Evolutionary conservation across 345 rosid species (phyloP), one percentile per base, ranked within the genome.

Genomic region (Gossypium ekmanianum): DNA sequence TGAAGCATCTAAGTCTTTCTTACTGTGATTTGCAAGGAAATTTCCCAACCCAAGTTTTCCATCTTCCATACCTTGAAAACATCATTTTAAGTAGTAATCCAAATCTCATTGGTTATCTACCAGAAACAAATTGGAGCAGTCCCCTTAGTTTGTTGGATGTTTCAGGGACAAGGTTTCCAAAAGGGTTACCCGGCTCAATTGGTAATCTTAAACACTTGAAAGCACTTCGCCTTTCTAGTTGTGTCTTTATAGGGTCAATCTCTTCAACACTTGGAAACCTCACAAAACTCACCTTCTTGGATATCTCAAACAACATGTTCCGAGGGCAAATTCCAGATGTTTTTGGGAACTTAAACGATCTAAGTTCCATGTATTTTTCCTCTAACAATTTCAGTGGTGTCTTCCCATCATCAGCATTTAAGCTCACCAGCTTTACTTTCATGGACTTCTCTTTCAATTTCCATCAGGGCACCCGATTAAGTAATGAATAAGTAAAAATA

Each of bases 331-430:
- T 57, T n/a, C 54, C 52, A 5, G 54, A 72, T 57, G 61, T 58
- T 9, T 27, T 72, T 20, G 39, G 34, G 2, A 54, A 58, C 2
- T 41, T 41, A 13, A 29, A 72, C 3, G 22, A 45, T 0, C 17
- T 72, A 43, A 22, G 9, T 61, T 10, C 0, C 11, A 7, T 61
- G 1, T 18, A 5, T 27, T 61, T 61, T 27, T 61, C 65, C 8
- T 27, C 0, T 1, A 75, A 72, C 72, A 51, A 52, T 29, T 72
- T 84, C 9, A 68, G 0, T 1, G 82, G 88, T 61, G 16, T 45
- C 0, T 45, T 84, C 1, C 85, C 77, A 12, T 54, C 54, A 2
- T 74, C 71, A 16, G 13, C 64, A 24, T 73, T 68, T 14, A 61
- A 61, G 3, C 44, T 61, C 44, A 61, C 20, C 1, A 17, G 11